These are phyloP conservation scores for Scheffersomyces parashehatae DNA, from an alignment of 1,139 yeast genomes.

Conservation along the genomic window DNA sequence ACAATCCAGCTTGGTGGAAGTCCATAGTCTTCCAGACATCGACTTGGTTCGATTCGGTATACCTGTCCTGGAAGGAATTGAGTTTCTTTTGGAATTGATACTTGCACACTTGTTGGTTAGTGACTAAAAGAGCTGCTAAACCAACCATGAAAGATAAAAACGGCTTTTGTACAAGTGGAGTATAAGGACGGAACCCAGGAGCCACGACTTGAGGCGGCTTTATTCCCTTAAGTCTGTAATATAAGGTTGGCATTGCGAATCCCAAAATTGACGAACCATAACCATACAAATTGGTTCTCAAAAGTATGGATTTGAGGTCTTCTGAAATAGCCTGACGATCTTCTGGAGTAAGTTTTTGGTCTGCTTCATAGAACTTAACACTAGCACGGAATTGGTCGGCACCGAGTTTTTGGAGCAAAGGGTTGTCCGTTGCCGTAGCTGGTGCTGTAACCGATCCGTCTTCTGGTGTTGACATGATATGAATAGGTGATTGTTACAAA, in stretches of 20 bases:
- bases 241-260: constrained; percentile 24
- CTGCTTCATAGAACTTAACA: constrained; percentile 46
- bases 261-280: constrained; percentile 24
- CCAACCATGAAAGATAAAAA: constrained; percentile 36
- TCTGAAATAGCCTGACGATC: constrained; percentile 34
- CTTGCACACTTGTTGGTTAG: constrained; percentile 25
- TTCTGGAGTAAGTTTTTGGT: constrained; percentile 28
- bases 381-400: constrained; percentile 40
- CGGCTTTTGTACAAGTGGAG: constrained; percentile 29
- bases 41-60: constrained; percentile 17
- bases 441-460: background rate
- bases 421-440: constrained; percentile 18
- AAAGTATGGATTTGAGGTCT: constrained; percentile 29
- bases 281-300: constrained; percentile 9
- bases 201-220: constrained; percentile 5
- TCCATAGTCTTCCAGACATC: constrained; percentile 43
- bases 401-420: constrained; percentile 28
- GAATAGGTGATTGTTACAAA: too few relatives aligned
- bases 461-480: background rate
- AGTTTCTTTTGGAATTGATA: constrained; percentile 24
- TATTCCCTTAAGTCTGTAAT: background rate
- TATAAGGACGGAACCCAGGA: constrained; percentile 7
- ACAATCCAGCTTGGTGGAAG: constrained; percentile 36
- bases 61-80: constrained; percentile 11
- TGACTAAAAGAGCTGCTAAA: constrained; percentile 25